Evolutionary conservation across 2,329 filamentous ascomycete genomes (phyloP).

Genomic region (Fusarium sp.): DNA sequence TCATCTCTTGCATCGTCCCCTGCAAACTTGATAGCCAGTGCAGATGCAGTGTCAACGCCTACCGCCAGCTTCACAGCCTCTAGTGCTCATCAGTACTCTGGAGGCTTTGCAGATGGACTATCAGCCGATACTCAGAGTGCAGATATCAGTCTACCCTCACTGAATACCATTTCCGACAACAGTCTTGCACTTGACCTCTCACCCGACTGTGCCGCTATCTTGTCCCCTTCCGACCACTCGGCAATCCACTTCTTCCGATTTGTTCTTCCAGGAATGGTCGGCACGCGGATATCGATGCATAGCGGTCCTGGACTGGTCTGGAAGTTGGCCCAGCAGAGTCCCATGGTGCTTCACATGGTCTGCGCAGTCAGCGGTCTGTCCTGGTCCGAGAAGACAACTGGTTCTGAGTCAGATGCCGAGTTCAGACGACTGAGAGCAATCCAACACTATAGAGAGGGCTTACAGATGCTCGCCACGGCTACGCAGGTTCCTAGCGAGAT

Average conservation of each 20-base stretch:
- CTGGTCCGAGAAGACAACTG: not conserved
- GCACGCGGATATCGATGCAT: not conserved
- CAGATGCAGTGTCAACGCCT: not conserved
- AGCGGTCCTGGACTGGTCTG: not conserved
- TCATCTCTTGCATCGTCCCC: not conserved
- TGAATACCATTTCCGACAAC: not conserved
- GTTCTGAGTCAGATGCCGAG: not conserved
- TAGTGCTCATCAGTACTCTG: no score
- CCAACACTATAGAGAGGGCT: not conserved
- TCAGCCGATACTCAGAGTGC: not conserved
- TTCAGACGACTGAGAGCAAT: not conserved
- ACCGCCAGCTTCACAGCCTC: not conserved
- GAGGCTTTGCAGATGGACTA: not conserved
- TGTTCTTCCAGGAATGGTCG: not conserved
- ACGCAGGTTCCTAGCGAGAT: not conserved
- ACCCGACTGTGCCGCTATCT: not conserved
- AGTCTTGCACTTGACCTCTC: not conserved
- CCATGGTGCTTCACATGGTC: not conserved
- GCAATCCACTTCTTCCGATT: slow-evolving; percentile 1
- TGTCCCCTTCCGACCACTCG: not conserved
- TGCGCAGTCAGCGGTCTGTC: not conserved
- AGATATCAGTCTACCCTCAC: not conserved
- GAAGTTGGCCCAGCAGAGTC: not conserved
- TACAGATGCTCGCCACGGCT: not conserved
- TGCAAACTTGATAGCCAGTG: not conserved